Evolutionary conservation across 345 rosid species (phyloP), one percentile per base, ranked within the genome.

Genomic region (Eucalyptus dawsonii): DNA sequence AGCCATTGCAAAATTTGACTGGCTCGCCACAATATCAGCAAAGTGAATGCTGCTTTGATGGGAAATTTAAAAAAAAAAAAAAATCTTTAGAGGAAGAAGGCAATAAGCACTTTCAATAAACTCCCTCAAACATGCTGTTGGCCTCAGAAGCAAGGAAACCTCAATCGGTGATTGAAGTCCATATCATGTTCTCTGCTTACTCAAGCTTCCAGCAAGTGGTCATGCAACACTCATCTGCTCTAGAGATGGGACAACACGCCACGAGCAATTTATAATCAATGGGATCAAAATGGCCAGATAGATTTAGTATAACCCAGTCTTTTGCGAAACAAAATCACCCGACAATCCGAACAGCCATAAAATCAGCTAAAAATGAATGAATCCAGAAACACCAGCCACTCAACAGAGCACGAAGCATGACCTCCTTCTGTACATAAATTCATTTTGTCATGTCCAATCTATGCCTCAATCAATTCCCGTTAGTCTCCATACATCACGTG

Each of bases 101-200:
- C 76, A n/a, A 65, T n/a, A 65, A 65, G 11, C 37, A 8, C 76
- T 65, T 65, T n/a, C 16, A 14, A 14, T 65, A 14, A n/a, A 65
- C 37, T 65, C 40, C 76, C 21, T 65, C 76, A 8, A 65, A 65
- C 37, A n/a, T 65, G 76, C 21, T 65, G 76, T 65, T 16, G 11
- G 40, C 76, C 0, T 0, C 37, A 4, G 40, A 65, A n/a, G 76
- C 76, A n/a, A 65, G 40, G 0, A n/a, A n/a, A 65, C 0, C 0
- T 65, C 21, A 65, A 15, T n/a, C 10, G 3, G 72, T 62, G 72
- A 62, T 53, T 19, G 58, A 53, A 53, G 24, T 67, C 5, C 50
- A 49, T 4, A 49, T 49, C 50, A 49, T 49, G 50, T 49, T 49
- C 50, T 49, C 50, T 12, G 0, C 50, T 49, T 49, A 12, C 50